These are phyloP conservation scores for Knoxia roxburghii DNA, from an alignment of 257 asterid species.

Conservation along the genomic window DNA sequence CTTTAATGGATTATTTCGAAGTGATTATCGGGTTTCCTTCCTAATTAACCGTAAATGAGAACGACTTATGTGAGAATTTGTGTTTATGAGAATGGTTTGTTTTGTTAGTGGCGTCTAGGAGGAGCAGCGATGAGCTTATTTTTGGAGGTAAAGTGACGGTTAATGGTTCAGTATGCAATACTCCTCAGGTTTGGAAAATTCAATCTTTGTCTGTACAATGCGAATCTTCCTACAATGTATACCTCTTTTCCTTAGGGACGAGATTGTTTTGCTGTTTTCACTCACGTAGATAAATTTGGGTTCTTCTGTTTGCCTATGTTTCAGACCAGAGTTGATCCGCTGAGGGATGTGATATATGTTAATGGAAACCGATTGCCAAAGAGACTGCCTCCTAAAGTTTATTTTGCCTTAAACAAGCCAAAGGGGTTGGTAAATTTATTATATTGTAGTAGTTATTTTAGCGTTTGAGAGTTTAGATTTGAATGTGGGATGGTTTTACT, in stretches of 20 bases:
- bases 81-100: conserved; percentile 13
- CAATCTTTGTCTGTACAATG: neutral
- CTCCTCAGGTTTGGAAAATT: conserved; percentile 68
- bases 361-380: conserved; percentile 77
- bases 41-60: neutral
- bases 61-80: neutral
- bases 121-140: conserved; percentile 94
- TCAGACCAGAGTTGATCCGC: conserved; percentile 97
- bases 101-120: conserved; percentile 83
- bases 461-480: conserved; percentile 12
- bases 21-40: neutral
- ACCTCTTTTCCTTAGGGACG: neutral
- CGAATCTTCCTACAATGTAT: too few relatives aligned
- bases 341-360: conserved; percentile 75
- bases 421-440: conserved; percentile 66
- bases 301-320: conserved; percentile 15
- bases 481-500: neutral
- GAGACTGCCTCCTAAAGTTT: conserved; percentile 90
- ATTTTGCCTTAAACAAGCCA: conserved; percentile 95
- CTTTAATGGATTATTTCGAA: neutral
- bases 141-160: conserved; percentile 88
- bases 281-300: neutral
- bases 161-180: conserved; percentile 85
- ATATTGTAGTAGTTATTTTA: conserved; percentile 10
- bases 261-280: neutral